Evolutionary conservation across 2,329 filamentous ascomycete genomes (phyloP).

Genomic region (Didymella lethalis): DNA sequence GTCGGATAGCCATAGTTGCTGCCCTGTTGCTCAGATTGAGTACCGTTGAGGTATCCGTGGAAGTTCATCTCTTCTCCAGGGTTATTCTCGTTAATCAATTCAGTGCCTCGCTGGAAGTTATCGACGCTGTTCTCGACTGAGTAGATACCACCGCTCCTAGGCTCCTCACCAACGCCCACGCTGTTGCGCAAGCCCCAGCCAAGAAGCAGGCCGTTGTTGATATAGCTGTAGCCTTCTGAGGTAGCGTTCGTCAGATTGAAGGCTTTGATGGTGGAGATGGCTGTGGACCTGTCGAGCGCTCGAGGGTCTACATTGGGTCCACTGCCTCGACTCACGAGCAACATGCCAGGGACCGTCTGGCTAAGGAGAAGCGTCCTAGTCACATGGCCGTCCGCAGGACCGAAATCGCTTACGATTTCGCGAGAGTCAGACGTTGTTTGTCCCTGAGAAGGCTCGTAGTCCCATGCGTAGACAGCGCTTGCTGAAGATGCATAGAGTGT

Average conservation of each 20-base stretch:
- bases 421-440: conserved; percentile 57
- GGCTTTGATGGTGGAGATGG: conserved; percentile 72
- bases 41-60: conserved; percentile 68
- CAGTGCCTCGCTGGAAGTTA: conserved; percentile 63
- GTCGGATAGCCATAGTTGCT: conserved; percentile 74
- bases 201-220: conserved; percentile 60
- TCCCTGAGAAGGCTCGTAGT: conserved; percentile 65
- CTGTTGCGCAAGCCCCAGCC: conserved; percentile 78
- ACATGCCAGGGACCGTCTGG: conserved; percentile 59
- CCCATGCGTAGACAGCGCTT: conserved; percentile 69
- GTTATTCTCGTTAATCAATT: conserved; percentile 73
- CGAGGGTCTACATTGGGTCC: conserved; percentile 67
- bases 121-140: conserved; percentile 76
- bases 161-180: conserved; percentile 73
- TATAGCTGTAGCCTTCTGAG: conserved; percentile 54
- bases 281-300: conserved; percentile 61
- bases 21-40: conserved; percentile 52
- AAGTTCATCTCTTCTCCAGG: conserved; percentile 79
- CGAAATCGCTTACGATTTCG: conserved; percentile 70
- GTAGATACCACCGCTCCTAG: conserved; percentile 59
- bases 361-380: conserved; percentile 73
- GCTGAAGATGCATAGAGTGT: conserved; percentile 65
- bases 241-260: conserved; percentile 61
- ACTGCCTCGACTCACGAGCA: conserved; percentile 73
- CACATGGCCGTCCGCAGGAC: conserved; percentile 63